Percentiles rank a stretch among this genome's conserved stretches.
Evolutionary conservation across 1,284 basidiomycete genomes (phyloP).

Genomic region (Cryptococcus sp.): DNA sequence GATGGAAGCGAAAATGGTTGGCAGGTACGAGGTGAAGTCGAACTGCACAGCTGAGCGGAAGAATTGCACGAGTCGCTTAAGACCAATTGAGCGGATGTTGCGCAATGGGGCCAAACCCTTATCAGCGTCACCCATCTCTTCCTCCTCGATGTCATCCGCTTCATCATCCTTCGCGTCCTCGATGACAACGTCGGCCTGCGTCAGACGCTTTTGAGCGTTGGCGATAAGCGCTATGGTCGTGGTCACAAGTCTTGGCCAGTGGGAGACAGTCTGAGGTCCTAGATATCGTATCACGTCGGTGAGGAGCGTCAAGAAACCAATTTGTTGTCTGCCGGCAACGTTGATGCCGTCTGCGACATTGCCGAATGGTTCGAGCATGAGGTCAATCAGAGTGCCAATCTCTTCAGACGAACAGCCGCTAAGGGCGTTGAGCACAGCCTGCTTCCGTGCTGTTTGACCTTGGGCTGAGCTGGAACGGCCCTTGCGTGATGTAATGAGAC

Average conservation of each 20-base stretch:
- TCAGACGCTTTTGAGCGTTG: conserved; percentile 65
- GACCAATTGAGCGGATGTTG: conserved; percentile 73
- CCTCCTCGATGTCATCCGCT: conserved; percentile 48
- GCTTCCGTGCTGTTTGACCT: conserved; percentile 70
- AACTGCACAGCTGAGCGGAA: conserved; percentile 71
- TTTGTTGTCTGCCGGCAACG: conserved; percentile 67
- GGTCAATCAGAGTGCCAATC: conserved; percentile 73
- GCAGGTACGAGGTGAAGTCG: conserved; percentile 73
- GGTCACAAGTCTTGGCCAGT: conserved; percentile 74
- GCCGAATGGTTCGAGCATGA: conserved; percentile 83
- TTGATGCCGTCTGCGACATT: conserved; percentile 13
- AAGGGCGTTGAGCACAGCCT: conserved; percentile 74
- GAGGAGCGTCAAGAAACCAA: conserved; percentile 81
- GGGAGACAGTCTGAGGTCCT: conserved; percentile 66
- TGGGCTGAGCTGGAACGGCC: conserved; percentile 63
- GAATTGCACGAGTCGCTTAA: conserved; percentile 87
- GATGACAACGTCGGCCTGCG: conserved; percentile 46
- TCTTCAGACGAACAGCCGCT: conserved; percentile 73
- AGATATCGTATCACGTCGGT: conserved; percentile 79
- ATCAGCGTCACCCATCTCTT: conserved; percentile 43
- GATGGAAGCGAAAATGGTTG: conserved; percentile 67
- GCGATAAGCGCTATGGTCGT: conserved; percentile 67
- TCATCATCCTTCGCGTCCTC: conserved; percentile 46
- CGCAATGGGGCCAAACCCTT: conserved; percentile 58
- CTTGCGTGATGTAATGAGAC: conserved; percentile 80